Conservation (phyloP, 176 grass and related monocot genomes). For the Coix lacrymajobi region DNA sequence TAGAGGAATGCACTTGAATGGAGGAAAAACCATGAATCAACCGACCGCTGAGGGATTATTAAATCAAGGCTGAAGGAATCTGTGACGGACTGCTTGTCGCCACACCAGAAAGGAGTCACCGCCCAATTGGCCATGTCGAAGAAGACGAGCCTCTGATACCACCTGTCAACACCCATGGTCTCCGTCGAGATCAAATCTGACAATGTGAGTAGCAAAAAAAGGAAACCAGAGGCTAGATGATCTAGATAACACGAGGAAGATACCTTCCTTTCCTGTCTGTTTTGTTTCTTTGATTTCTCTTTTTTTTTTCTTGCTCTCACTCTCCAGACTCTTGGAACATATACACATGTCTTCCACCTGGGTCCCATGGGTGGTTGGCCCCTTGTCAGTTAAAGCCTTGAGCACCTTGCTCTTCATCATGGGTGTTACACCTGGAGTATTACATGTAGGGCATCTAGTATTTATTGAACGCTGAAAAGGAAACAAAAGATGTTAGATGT, state of each 20-base stretch:
- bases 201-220: background rate
- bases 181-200: background rate
- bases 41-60: background rate
- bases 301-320: background rate
- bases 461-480: background rate
- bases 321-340: background rate
- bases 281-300: background rate
- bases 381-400: background rate
- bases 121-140: background rate
- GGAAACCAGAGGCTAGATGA: background rate
- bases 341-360: background rate
- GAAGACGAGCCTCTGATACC: background rate
- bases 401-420: background rate
- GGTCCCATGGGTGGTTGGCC: background rate
- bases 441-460: background rate
- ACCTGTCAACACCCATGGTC: background rate
- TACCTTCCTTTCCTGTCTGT: background rate
- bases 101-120: background rate
- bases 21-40: background rate
- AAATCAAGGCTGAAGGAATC: background rate
- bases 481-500: background rate
- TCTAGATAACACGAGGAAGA: background rate
- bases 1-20: background rate
- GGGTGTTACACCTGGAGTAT: background rate
- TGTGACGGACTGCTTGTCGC: background rate